Evolutionary conservation across 2,329 filamentous ascomycete genomes (phyloP).

Genomic region (Endoconidiophora laricicola): DNA sequence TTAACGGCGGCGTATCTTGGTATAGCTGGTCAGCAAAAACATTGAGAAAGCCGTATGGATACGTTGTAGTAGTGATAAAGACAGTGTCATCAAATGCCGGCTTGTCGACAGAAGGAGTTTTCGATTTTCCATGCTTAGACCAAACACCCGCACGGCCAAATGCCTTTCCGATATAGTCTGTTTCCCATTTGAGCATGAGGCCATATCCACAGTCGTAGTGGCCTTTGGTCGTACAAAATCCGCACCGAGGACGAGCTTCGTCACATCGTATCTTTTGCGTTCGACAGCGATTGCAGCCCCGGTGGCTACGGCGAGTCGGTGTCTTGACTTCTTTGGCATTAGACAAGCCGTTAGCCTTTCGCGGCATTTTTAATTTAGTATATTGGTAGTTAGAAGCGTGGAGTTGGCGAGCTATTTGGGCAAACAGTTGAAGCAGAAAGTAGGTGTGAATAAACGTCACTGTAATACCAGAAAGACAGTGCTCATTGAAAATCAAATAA

Average conservation of each 20-base stretch:
- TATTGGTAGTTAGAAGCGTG: background rate
- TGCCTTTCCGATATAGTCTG: constrained; percentile 18
- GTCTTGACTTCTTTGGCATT: constrained; percentile 5
- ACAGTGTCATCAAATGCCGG: background rate
- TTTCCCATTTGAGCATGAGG: constrained; percentile 17
- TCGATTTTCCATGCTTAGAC: constrained; percentile 15
- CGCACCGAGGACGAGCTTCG: constrained; percentile 15
- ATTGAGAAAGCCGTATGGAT: constrained; percentile 1
- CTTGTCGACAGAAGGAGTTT: background rate
- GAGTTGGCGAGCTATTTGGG: too few relatives aligned
- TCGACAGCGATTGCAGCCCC: constrained; percentile 16
- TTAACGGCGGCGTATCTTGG: too few relatives aligned
- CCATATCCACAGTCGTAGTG: constrained; percentile 13
- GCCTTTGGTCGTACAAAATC: constrained; percentile 14
- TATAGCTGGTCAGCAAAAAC: background rate
- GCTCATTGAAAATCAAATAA: too few relatives aligned
- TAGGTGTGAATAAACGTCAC: too few relatives aligned
- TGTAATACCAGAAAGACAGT: too few relatives aligned
- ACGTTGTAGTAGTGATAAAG: background rate
- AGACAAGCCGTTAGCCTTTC: too few relatives aligned
- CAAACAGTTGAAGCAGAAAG: too few relatives aligned
- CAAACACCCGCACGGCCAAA: constrained; percentile 20
- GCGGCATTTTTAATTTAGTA: too few relatives aligned
- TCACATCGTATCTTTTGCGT: constrained; percentile 16
- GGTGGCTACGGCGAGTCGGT: constrained; percentile 15